Conservation (phyloP, 495 filamentous ascomycete genomes). For the Talaromyces liani region DNA sequence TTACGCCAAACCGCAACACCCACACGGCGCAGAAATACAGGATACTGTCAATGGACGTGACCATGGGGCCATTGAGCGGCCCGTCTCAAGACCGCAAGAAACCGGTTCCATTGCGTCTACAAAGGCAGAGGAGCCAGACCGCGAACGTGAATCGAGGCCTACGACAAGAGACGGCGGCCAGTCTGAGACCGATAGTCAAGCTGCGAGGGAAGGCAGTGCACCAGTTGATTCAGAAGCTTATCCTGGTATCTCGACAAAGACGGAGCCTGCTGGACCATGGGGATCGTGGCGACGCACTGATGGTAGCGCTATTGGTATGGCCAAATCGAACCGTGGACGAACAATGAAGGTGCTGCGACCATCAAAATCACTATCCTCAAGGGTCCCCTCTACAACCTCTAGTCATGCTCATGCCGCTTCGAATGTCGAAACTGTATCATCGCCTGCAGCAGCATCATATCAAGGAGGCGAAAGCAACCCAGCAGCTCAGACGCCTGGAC, state of each 20-base stretch:
- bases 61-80: slow-evolving; percentile 21
- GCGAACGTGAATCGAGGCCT: neutral
- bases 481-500: slow-evolving; percentile 16
- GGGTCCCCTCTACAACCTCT: slow-evolving; percentile 32
- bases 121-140: neutral
- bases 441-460: neutral
- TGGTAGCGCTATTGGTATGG: slow-evolving; percentile 29
- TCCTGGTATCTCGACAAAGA: slow-evolving; percentile 28
- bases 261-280: slow-evolving; percentile 49
- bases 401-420: slow-evolving; percentile 19
- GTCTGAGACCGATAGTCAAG: slow-evolving; percentile 13
- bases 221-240: slow-evolving; percentile 21
- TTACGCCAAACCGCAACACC: slow-evolving; percentile 3
- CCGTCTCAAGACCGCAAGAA: slow-evolving; percentile 1
- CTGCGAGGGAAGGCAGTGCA: slow-evolving; percentile 15
- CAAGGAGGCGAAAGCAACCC: slow-evolving; percentile 6
- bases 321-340: slow-evolving; percentile 43
- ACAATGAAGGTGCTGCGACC: slow-evolving; percentile 77
- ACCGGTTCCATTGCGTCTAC: neutral
- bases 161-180: slow-evolving; percentile 9
- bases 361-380: slow-evolving; percentile 41
- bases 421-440: slow-evolving; percentile 14
- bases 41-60: neutral
- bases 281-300: slow-evolving; percentile 60
- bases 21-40: slow-evolving; percentile 2